Conservation (phyloP, 1,284 basidiomycete genomes). For the Ceratobasidium sp. region DNA sequence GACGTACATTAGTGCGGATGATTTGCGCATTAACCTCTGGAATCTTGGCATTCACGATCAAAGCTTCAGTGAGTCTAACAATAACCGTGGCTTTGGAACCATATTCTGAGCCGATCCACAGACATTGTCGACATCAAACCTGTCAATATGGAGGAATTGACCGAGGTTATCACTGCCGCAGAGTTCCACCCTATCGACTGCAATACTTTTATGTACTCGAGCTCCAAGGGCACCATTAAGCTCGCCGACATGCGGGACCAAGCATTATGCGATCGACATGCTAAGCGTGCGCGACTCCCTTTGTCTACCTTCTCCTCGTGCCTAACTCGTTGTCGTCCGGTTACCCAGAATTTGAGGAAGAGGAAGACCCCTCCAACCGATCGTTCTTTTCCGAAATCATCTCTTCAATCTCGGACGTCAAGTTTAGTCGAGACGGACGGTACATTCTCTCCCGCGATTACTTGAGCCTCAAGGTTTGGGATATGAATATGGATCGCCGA, state of each 20-base stretch:
- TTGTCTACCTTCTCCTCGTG: slow-evolving; percentile 24
- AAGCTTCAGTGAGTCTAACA: slow-evolving; percentile 88
- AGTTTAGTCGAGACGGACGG: slow-evolving; percentile 97
- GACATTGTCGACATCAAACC: slow-evolving; percentile 99
- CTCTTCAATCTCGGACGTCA: slow-evolving; percentile 99
- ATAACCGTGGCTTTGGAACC: not conserved
- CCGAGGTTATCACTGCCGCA: slow-evolving; percentile 99
- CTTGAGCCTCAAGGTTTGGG: slow-evolving; percentile 99
- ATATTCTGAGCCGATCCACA: slow-evolving; percentile 56
- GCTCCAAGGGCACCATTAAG: slow-evolving; percentile 99
- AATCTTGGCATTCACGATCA: slow-evolving; percentile 99
- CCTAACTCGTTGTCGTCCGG: slow-evolving; percentile 48
- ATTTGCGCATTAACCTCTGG: slow-evolving; percentile 98
- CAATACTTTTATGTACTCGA: slow-evolving; percentile 99
- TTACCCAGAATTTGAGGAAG: slow-evolving; percentile 91
- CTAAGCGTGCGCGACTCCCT: slow-evolving; percentile 82
- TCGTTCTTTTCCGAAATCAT: slow-evolving; percentile 99
- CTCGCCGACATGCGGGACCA: slow-evolving; percentile 99
- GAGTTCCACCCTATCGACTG: slow-evolving; percentile 99
- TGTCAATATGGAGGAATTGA: slow-evolving; percentile 99
- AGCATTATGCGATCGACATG: slow-evolving; percentile 95
- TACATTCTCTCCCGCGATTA: slow-evolving; percentile 99
- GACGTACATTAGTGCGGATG: slow-evolving; percentile 99
- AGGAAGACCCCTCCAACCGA: slow-evolving; percentile 96
- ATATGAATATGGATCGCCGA: slow-evolving; percentile 98